Conservation (phyloP, 2,329 filamentous ascomycete genomes). For the Aureobasidium mangrovei region DNA sequence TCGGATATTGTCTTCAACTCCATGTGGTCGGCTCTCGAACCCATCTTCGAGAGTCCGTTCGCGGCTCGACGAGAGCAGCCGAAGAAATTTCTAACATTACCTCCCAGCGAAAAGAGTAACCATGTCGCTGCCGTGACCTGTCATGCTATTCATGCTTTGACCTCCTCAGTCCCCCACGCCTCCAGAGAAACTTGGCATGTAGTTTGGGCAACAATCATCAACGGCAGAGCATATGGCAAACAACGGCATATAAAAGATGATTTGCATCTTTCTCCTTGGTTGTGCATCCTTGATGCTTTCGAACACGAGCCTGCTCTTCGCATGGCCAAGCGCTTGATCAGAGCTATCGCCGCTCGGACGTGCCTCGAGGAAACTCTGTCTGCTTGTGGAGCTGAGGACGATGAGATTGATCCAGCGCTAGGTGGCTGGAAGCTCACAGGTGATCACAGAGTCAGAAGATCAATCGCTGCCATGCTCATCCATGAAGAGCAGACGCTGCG, state of each 20-base stretch:
- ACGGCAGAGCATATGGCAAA: constrained; percentile 14
- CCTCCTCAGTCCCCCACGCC: constrained; percentile 2
- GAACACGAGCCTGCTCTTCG: constrained; percentile 34
- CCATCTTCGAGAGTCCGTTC: constrained; percentile 11
- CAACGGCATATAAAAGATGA: background rate
- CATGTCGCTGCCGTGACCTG: background rate
- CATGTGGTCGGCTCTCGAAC: constrained; percentile 9
- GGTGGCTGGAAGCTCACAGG: constrained; percentile 5
- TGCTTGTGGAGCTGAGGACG: background rate
- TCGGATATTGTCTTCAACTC: constrained; percentile 5
- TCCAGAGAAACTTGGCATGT: background rate
- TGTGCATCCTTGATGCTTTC: constrained; percentile 11
- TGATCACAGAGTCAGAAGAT: background rate
- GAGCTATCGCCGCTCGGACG: constrained; percentile 40
- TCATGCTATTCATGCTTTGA: constrained; percentile 1
- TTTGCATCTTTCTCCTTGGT: background rate
- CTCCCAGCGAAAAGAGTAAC: background rate
- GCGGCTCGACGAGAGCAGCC: background rate
- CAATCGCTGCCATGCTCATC: background rate
- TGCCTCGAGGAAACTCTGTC: constrained; percentile 23
- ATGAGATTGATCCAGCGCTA: background rate
- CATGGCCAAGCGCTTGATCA: constrained; percentile 40
- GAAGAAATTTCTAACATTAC: background rate
- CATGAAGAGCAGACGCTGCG: constrained; percentile 11
- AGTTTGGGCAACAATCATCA: constrained; percentile 5